phyloP scores from a whole-genome alignment of 176 grass and related monocot genomes.

The Oryza nivara region DNA sequence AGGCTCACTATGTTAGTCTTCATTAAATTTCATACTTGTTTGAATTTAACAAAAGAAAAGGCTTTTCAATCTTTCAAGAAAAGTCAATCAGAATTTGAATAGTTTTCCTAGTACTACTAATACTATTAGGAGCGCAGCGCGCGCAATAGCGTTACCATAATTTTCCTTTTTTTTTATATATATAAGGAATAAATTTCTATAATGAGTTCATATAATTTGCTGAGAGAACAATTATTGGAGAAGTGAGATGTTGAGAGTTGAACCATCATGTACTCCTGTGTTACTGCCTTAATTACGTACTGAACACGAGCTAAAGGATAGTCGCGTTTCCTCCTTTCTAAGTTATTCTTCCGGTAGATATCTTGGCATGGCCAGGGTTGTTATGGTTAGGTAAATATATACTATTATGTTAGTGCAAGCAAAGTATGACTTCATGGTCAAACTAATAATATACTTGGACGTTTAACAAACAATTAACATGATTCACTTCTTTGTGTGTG shows the following conservation, averaged over 20 bases:
- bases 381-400: not conserved
- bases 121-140: no score
- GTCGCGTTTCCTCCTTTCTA: constrained; percentile 7
- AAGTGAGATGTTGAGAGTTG: not conserved
- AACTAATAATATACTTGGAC: not conserved
- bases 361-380: not conserved
- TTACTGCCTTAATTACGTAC: no score
- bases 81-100: not conserved
- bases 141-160: no score
- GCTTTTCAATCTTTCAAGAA: not conserved
- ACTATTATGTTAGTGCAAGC: not conserved
- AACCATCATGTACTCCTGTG: not conserved
- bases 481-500: not conserved
- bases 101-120: no score
- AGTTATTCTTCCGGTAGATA: not conserved
- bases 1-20: not conserved
- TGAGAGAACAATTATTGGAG: not conserved
- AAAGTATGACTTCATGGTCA: not conserved
- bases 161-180: no score
- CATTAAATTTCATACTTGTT: not conserved
- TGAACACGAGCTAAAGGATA: not conserved
- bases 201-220: not conserved
- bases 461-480: not conserved
- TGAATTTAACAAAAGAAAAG: not conserved
- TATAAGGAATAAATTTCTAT: no score